phyloP scores from a whole-genome alignment of 352 stramenopile genomes.

The Pythium angustatum region DNA sequence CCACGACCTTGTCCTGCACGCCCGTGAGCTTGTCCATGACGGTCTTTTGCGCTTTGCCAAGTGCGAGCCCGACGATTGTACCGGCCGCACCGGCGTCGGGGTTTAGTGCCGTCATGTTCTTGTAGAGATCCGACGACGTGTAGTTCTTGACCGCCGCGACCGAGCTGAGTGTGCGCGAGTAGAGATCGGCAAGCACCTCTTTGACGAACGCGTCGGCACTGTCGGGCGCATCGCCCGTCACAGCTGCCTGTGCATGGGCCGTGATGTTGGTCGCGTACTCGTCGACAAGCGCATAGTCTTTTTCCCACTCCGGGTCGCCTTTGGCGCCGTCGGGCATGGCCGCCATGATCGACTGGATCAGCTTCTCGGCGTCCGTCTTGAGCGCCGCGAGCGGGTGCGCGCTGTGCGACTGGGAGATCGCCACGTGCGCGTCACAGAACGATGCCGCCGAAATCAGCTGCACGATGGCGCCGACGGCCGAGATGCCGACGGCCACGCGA shows the following conservation, averaged over 20 bases:
- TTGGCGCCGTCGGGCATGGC: too few species aligned
- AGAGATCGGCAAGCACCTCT: neutral
- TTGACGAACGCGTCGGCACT: constrained; percentile 5
- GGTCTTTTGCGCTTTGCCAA: constrained; percentile 5
- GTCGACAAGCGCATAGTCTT: neutral
- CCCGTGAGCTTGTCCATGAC: constrained; percentile 15
- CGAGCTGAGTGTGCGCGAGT: constrained; percentile 7
- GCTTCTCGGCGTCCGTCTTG: neutral
- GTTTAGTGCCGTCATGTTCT: constrained; percentile 13
- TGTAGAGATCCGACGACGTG: constrained; percentile 11
- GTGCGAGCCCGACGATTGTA: constrained; percentile 1
- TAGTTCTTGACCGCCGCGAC: constrained; percentile 4
- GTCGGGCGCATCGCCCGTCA: neutral
- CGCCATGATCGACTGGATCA: neutral
- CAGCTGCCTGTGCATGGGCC: too few species aligned
- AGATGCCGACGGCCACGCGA: neutral
- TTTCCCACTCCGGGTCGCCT: too few species aligned
- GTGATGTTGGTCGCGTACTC: too few species aligned
- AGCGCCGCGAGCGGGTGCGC: constrained; percentile 1
- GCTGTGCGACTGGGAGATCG: constrained; percentile 15
- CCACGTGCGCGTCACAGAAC: constrained; percentile 6
- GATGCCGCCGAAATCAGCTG: neutral
- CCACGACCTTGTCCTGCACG: constrained; percentile 6
- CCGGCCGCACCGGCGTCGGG: constrained; percentile 6
- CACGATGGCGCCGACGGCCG: neutral